phyloP scores from a whole-genome alignment of 495 filamentous ascomycete genomes.

The Patellaria atrata region DNA sequence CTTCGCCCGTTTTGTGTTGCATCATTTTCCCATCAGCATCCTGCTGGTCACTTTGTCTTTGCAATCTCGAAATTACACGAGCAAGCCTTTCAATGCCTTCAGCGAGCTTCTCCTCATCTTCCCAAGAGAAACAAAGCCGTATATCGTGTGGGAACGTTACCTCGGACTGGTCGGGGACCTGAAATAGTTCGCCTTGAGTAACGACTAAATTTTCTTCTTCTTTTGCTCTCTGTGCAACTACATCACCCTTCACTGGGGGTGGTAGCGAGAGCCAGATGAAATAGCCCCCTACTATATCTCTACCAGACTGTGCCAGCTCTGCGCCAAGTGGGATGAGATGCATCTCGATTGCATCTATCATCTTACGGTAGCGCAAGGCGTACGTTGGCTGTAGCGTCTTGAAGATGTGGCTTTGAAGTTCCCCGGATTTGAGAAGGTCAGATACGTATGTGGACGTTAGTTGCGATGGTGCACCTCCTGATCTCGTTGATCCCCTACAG shows the following conservation, averaged over 20 bases:
- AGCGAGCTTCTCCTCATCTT: constrained; percentile 46
- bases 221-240: constrained; percentile 39
- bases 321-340: constrained; percentile 48
- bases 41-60: constrained; percentile 12
- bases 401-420: constrained; percentile 32
- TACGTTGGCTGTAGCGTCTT: constrained; percentile 37
- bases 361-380: constrained; percentile 36
- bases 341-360: constrained; percentile 39
- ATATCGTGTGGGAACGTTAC: constrained; percentile 39
- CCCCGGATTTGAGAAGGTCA: constrained; percentile 39
- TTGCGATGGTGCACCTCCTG: constrained; percentile 66
- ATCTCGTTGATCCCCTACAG: constrained; percentile 47
- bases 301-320: constrained; percentile 26
- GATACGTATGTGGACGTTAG: constrained; percentile 50
- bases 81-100: constrained; percentile 55
- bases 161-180: constrained; percentile 39
- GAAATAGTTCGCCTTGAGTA: constrained; percentile 46
- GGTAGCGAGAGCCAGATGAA: constrained; percentile 69
- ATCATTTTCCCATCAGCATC: background rate
- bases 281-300: constrained; percentile 50
- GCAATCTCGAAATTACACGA: constrained; percentile 28
- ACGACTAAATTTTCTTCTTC: constrained; percentile 47
- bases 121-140: constrained; percentile 65
- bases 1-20: constrained; percentile 10
- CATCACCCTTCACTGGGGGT: constrained; percentile 31